phyloP scores from a whole-genome alignment of 306 rosid genomes.

The Spatholobus suberectus region DNA sequence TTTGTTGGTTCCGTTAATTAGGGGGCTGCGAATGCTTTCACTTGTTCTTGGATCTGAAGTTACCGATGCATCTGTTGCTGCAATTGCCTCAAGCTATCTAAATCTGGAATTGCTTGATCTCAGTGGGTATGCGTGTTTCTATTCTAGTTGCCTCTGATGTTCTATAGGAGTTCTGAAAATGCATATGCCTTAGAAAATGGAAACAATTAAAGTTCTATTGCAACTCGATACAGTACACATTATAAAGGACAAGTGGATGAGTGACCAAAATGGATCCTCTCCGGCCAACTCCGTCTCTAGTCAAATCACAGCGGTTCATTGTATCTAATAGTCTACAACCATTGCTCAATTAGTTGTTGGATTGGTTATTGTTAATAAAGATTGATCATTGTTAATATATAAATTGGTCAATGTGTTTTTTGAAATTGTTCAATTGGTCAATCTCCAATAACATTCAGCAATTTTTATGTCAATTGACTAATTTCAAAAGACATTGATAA shows the following conservation, averaged over 20 bases:
- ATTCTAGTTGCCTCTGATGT: background rate
- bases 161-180: background rate
- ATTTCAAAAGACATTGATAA: background rate
- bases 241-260: background rate
- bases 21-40: slow-evolving; percentile 76
- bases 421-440: background rate
- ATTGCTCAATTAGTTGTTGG: background rate
- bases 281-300: background rate
- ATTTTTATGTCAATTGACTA: background rate
- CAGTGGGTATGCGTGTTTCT: slow-evolving; percentile 61
- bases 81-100: slow-evolving; percentile 75
- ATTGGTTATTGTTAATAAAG: background rate
- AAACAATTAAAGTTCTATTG: background rate
- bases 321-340: background rate
- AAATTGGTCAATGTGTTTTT: background rate
- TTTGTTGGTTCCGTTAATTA: slow-evolving; percentile 34
- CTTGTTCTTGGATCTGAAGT: slow-evolving; percentile 84
- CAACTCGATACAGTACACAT: background rate
- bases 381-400: background rate
- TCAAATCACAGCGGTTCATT: background rate
- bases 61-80: slow-evolving; percentile 87
- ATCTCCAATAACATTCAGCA: background rate
- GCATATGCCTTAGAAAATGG: background rate
- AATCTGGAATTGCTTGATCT: slow-evolving; percentile 74
- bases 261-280: background rate